These are phyloP conservation scores for Posidonia australis DNA, from an alignment of 106 monocot species.

Conservation along the genomic window DNA sequence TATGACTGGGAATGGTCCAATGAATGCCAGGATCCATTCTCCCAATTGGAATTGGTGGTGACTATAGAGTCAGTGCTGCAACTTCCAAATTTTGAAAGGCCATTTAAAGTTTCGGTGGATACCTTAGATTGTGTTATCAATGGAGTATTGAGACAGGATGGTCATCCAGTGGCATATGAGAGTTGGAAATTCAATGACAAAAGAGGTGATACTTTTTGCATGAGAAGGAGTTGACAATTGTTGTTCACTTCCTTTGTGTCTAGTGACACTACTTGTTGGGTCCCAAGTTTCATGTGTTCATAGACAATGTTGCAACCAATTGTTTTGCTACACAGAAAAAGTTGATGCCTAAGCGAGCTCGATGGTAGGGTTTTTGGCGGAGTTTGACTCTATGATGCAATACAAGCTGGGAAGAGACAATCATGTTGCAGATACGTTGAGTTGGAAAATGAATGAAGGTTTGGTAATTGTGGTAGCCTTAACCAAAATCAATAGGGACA, in stretches of 20 bases:
- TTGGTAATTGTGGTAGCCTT: too few species aligned
- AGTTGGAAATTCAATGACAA: not conserved
- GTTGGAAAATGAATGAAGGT: too few species aligned
- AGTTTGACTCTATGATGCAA: not conserved
- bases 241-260: not conserved
- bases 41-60: too few species aligned
- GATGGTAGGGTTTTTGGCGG: not conserved
- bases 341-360: not conserved
- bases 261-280: not conserved
- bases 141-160: not conserved
- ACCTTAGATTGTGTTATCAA: not conserved
- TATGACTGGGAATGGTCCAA: too few species aligned
- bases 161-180: not conserved
- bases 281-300: not conserved
- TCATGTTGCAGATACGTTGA: too few species aligned
- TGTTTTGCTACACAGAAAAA: not conserved
- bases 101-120: not conserved
- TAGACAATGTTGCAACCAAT: not conserved
- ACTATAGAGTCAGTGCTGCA: too few species aligned
- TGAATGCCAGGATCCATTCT: too few species aligned
- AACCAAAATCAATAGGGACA: too few species aligned
- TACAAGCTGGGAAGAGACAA: too few species aligned
- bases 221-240: not conserved
- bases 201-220: not conserved
- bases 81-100: not conserved